These are phyloP conservation scores for Pseudozyma sp. DNA, from an alignment of 1,284 basidiomycete genomes.

Conservation along the genomic window DNA sequence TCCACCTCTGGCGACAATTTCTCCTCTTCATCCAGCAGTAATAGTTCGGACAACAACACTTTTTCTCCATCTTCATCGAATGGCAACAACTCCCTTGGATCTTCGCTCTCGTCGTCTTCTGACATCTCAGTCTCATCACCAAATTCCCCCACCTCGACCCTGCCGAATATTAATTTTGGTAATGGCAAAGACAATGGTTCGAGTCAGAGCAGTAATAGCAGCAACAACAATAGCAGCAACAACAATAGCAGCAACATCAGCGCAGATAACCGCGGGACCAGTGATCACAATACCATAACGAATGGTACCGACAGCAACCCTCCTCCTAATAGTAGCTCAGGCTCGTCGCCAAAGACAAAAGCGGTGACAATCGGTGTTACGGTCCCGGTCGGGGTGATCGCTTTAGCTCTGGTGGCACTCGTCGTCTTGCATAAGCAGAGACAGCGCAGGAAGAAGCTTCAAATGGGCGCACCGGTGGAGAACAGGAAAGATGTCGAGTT, in stretches of 20 bases:
- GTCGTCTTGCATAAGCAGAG: constrained; percentile 18
- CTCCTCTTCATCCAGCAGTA: neutral
- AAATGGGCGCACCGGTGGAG: neutral
- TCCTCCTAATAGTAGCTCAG: neutral
- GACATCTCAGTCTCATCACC: too few species aligned
- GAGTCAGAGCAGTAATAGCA: neutral
- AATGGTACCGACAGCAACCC: neutral
- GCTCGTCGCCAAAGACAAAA: constrained; percentile 1
- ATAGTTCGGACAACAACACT: neutral
- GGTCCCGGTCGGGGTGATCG: constrained; percentile 25
- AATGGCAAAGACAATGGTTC: neutral
- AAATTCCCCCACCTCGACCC: neutral
- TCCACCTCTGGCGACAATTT: neutral
- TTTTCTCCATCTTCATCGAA: neutral
- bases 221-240: constrained; percentile 4
- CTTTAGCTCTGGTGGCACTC: constrained; percentile 14
- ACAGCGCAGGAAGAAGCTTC: constrained; percentile 4
- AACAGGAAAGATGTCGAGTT: constrained; percentile 9
- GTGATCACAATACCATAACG: neutral
- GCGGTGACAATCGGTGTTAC: constrained; percentile 16
- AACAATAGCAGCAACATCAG: neutral
- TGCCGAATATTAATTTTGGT: neutral
- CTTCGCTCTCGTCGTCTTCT: neutral
- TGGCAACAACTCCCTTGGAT: too few species aligned
- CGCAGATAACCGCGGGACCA: neutral